Percentiles rank a stretch among this genome's conserved stretches.
These are phyloP conservation scores for Fusarium lyarnte DNA, from an alignment of 2,329 filamentous ascomycete genomes.

Conservation along the genomic window DNA sequence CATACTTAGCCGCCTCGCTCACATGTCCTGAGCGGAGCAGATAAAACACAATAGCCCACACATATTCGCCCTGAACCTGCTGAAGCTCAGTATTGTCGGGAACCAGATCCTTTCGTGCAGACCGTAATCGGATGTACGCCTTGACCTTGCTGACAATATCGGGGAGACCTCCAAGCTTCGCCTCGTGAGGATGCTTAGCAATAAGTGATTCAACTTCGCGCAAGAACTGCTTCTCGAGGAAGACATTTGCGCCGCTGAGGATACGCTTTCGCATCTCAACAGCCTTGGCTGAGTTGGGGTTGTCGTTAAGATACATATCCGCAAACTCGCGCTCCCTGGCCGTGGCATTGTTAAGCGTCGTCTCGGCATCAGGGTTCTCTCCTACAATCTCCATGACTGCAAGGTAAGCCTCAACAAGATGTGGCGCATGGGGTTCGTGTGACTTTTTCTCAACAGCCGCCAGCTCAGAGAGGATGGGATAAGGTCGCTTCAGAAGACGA, in stretches of 20 bases:
- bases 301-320: constrained; percentile 79
- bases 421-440: constrained; percentile 74
- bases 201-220: constrained; percentile 80
- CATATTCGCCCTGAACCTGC: constrained; percentile 81
- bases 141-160: constrained; percentile 90
- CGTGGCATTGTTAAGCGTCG: constrained; percentile 68
- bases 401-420: constrained; percentile 84
- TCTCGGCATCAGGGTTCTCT: constrained; percentile 72
- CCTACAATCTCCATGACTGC: constrained; percentile 82
- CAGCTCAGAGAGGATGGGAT: constrained; percentile 80
- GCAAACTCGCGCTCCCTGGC: constrained; percentile 81
- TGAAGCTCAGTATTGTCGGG: constrained; percentile 84
- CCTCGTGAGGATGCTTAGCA: constrained; percentile 85
- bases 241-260: constrained; percentile 79
- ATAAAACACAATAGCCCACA: constrained; percentile 95
- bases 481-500: constrained; percentile 72
- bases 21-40: constrained; percentile 86
- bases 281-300: constrained; percentile 69
- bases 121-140: constrained; percentile 86
- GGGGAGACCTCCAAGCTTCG: constrained; percentile 87
- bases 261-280: constrained; percentile 80
- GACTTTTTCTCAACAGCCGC: constrained; percentile 76
- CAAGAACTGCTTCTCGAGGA: constrained; percentile 84
- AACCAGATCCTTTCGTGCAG: constrained; percentile 82
- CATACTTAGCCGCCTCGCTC: constrained; percentile 85